Conservation (phyloP, 495 filamentous ascomycete genomes). For the Tuber melanosporum region DNA sequence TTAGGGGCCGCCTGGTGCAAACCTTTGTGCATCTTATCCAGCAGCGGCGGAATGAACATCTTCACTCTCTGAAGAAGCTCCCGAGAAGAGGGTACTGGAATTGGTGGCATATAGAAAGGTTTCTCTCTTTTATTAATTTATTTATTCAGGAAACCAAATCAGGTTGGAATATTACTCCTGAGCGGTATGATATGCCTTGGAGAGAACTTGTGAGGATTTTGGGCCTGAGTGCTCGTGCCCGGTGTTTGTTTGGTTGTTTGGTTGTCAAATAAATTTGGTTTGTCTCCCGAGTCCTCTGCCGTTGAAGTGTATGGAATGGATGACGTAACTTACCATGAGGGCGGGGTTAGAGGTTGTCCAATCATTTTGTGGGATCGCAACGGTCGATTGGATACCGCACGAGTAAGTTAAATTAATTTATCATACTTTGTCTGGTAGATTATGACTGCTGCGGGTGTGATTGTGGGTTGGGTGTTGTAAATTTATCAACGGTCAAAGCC, state of each 20-base stretch:
- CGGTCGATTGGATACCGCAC: background rate
- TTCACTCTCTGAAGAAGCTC: constrained; percentile 73
- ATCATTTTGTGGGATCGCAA: background rate
- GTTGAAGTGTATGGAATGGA: background rate
- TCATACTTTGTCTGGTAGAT: too few relatives aligned
- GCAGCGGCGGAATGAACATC: constrained; percentile 88
- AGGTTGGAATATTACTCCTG: background rate
- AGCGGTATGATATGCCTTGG: background rate
- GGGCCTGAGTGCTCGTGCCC: background rate
- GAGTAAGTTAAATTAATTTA: too few relatives aligned
- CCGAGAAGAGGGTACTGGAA: constrained; percentile 50
- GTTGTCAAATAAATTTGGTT: background rate
- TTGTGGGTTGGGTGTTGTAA: too few relatives aligned
- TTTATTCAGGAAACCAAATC: background rate
- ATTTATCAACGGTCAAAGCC: too few relatives aligned
- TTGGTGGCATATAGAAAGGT: constrained; percentile 28
- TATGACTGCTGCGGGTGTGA: too few relatives aligned
- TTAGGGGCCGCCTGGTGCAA: constrained; percentile 10
- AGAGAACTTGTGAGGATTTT: background rate
- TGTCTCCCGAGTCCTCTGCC: background rate
- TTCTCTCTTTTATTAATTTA: background rate
- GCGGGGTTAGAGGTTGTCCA: background rate
- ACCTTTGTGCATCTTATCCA: constrained; percentile 98
- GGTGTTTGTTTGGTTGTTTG: background rate
- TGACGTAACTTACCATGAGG: background rate